Evolutionary conservation across 2,329 filamentous ascomycete species (phyloP), one percentile per base, ranked within the genome.

Genomic region (Fonsecaea monophora): DNA sequence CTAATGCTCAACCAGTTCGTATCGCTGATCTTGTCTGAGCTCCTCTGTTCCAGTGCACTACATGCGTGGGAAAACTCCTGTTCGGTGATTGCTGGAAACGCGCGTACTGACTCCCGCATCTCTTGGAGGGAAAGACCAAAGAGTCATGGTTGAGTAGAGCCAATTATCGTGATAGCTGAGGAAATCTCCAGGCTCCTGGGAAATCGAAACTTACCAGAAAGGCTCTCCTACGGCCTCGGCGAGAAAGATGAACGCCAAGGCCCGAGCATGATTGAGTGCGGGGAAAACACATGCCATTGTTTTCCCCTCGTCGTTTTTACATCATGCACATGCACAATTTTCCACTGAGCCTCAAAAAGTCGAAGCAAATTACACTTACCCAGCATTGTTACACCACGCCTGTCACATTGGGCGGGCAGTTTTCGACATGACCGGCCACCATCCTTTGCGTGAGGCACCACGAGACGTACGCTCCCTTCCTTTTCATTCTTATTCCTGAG

Each of bases 21-120:
- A 18, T 60, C 63, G 35, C 65, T 60, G 12, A 73, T 30, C 21
- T 30, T 59, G 58, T 68, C 65, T 8, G 42, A 30, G 53, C 67
- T 78, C 75, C 75, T 75, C 69, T 69, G 69, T 70, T 73, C 75
- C 80, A 87, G 62, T 84, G 87, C 74, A 82, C 89, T 85, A 76
- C 90, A 92, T 62, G 84, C 86, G 73, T 87, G 83, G 61, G 85
- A 78, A 70, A 92, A 92, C 74, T 92, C 89, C 48, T 86, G 83
- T 10, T 78, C 73, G 10, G 79, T 84, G 34, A 92, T 82, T 66
- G 84, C 86, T 6, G 90, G 90, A 74, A 89, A 92, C 59, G 64
- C 65, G 57, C 73, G 74, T 50, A 78, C 60, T 53, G 69, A 61
- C 12, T 18, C 42, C 64, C 58, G 67, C 45, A 58, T n/a, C 32